Conservation (phyloP, 768 basidiomycete genomes). For the Cystoderma amianthinum region DNA sequence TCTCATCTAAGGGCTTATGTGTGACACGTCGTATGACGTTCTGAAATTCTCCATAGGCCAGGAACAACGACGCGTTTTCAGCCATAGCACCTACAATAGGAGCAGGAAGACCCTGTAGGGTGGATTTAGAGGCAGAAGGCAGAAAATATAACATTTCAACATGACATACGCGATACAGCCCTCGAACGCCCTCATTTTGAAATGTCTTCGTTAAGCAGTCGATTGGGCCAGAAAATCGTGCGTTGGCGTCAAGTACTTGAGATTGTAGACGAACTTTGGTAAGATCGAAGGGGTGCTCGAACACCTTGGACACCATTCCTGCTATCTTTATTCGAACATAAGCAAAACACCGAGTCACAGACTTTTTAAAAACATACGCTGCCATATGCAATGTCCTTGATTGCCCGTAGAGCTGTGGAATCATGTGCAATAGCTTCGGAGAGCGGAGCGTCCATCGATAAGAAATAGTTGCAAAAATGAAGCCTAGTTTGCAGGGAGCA, state of each 20-base stretch:
- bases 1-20: conserved; percentile 26
- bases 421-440: conserved; percentile 12
- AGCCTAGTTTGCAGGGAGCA: background rate
- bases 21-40: conserved; percentile 40
- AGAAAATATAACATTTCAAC: background rate
- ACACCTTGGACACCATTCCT: conserved; percentile 80
- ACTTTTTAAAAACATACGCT: conserved; percentile 25
- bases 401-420: conserved; percentile 21
- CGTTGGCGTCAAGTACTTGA: conserved; percentile 67
- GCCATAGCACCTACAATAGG: conserved; percentile 91
- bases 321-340: conserved; percentile 42
- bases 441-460: conserved; percentile 11
- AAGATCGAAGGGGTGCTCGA: conserved; percentile 91
- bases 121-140: background rate
- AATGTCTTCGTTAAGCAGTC: conserved; percentile 87
- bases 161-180: conserved; percentile 76
- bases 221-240: conserved; percentile 75
- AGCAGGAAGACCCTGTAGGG: conserved; percentile 78
- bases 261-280: conserved; percentile 89
- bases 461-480: background rate
- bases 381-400: conserved; percentile 42
- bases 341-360: background rate
- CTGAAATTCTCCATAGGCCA: conserved; percentile 80
- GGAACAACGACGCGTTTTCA: conserved; percentile 88
- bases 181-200: conserved; percentile 72